Percentiles rank a stretch among this genome's conserved stretches.
phyloP scores from a whole-genome alignment of 164 flowering plant species.

The Aristolochia contorta region DNA sequence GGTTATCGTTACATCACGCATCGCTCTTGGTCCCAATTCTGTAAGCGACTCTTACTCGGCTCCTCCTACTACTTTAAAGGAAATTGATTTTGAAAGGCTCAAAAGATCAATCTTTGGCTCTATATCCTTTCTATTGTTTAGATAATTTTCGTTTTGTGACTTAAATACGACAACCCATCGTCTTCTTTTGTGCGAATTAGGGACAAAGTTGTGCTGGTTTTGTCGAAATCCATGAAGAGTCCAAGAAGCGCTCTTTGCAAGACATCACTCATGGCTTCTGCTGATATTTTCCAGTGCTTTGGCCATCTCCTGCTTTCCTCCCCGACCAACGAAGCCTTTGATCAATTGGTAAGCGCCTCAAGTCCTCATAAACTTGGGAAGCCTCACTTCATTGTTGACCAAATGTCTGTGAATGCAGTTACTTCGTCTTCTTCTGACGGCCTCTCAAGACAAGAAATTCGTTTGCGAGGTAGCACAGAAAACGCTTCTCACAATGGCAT shows the following conservation, averaged over 20 bases:
- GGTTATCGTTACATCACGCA: constrained; percentile 62
- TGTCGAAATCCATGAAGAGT: constrained; percentile 84
- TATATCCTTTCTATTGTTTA: neutral
- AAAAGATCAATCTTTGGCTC: neutral
- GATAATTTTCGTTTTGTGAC: neutral
- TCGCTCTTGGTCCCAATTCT: constrained; percentile 43
- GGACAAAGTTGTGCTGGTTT: constrained; percentile 50
- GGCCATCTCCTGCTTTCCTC: constrained; percentile 52
- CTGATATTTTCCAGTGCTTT: constrained; percentile 62
- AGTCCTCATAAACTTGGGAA: neutral
- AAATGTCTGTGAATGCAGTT: constrained; percentile 29
- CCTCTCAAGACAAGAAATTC: constrained; percentile 86
- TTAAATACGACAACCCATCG: too few relatives aligned
- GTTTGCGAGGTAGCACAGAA: constrained; percentile 91
- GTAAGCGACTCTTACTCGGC: constrained; percentile 28
- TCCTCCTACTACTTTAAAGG: neutral
- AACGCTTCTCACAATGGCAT: constrained; percentile 51
- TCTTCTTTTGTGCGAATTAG: constrained; percentile 33
- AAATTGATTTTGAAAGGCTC: neutral
- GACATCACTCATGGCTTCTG: constrained; percentile 81
- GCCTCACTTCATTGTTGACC: neutral
- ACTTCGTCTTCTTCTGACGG: constrained; percentile 72
- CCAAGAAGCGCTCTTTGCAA: constrained; percentile 92
- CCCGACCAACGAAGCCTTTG: constrained; percentile 37
- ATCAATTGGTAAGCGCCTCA: constrained; percentile 40